These are phyloP conservation scores for Euclidium syriacum DNA, from an alignment of 345 rosid genomes.

Conservation along the genomic window DNA sequence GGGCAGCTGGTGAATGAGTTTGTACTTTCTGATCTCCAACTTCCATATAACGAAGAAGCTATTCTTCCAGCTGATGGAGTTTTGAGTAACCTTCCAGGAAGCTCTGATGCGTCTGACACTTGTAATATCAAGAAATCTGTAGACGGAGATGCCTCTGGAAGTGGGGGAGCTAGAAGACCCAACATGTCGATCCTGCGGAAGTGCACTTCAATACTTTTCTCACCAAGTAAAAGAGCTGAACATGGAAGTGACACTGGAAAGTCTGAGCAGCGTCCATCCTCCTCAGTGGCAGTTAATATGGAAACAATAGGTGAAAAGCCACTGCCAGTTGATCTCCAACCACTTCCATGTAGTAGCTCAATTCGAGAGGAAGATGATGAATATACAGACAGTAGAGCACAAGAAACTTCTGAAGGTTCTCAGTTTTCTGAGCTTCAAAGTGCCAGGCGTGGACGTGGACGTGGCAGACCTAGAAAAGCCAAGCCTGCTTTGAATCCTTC, in stretches of 20 bases:
- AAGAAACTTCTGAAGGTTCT: constrained; percentile 55
- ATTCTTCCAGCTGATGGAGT: constrained; percentile 33
- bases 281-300: constrained; percentile 12
- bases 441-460: constrained; percentile 40
- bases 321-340: constrained; percentile 28
- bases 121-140: constrained; percentile 35
- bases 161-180: constrained; percentile 41
- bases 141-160: constrained; percentile 28
- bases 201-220: constrained; percentile 54
- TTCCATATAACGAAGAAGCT: constrained; percentile 42
- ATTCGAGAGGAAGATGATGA: constrained; percentile 33
- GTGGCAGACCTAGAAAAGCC: constrained; percentile 37
- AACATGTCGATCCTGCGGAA: constrained; percentile 58
- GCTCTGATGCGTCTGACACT: constrained; percentile 28
- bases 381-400: constrained; percentile 42
- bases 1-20: constrained; percentile 61
- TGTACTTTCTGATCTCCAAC: constrained; percentile 59
- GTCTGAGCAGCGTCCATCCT: constrained; percentile 26
- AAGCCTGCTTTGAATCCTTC: constrained; percentile 43
- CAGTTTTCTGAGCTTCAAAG: constrained; percentile 53
- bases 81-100: constrained; percentile 31
- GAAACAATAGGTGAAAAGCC: constrained; percentile 29
- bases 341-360: constrained; percentile 28
- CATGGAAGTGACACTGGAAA: constrained; percentile 26
- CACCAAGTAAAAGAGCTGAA: constrained; percentile 53